Conservation (phyloP, 495 filamentous ascomycete species). For the Penicillium angulare region DNA sequence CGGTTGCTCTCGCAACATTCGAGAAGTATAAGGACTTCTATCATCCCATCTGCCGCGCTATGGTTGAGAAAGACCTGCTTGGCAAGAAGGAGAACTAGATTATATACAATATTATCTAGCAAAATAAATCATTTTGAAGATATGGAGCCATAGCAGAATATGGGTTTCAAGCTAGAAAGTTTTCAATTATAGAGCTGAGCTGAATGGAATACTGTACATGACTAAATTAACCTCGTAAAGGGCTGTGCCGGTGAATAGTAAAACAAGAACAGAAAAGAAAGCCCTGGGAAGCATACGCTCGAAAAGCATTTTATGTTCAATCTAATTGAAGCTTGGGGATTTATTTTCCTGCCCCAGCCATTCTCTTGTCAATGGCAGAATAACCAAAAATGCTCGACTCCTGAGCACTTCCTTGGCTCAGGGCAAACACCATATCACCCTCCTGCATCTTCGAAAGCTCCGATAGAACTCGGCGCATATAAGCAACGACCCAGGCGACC, state of each 20-base stretch:
- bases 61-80: constrained; percentile 82
- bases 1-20: constrained; percentile 78
- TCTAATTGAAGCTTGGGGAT: constrained; percentile 8
- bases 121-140: too few species aligned
- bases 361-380: constrained; percentile 31
- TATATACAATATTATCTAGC: background rate
- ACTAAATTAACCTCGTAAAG: constrained; percentile 5
- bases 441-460: constrained; percentile 64
- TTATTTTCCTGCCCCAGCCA: constrained; percentile 28
- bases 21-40: constrained; percentile 87
- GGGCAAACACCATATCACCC: constrained; percentile 45
- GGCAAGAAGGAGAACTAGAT: constrained; percentile 30
- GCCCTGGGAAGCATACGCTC: background rate
- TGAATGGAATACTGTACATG: constrained; percentile 25
- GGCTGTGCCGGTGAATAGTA: background rate
- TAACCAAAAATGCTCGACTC: constrained; percentile 34
- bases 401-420: constrained; percentile 19
- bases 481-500: constrained; percentile 73
- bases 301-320: background rate
- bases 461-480: constrained; percentile 67
- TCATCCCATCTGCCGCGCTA: constrained; percentile 84
- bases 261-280: background rate
- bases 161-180: background rate
- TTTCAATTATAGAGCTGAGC: constrained; percentile 1
- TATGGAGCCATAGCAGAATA: too few species aligned